Base-by-base conservation (phyloP, 192 early-diverging fungal species). In the Tieghemiomyces parasiticus region DNA sequence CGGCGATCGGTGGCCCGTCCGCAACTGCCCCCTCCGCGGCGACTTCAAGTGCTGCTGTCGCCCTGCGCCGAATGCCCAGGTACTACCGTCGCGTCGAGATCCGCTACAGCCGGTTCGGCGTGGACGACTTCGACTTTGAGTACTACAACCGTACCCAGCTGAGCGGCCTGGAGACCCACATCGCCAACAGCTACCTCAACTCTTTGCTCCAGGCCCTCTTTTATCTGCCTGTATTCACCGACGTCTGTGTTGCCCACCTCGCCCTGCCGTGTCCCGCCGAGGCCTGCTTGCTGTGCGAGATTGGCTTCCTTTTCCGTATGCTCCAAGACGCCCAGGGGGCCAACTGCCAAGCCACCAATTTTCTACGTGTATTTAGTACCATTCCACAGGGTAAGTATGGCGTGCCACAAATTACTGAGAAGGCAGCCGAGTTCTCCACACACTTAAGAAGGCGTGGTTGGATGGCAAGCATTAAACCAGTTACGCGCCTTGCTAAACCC, bases 81-180 rank as follows among this genome's bases (percentile, higher is more conserved):
- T 74, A 77, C 59, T 90, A 91, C 66, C 73, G 77, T 19, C 75
- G 72, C 14, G 84, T 93, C 22, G 88, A 93, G 58, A 93, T 93
- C 66, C 81, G 88, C 56, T 91, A 91, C 71, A 88, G 84, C 67
- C 78, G 85, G 60, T 98, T 98, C 66, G 95, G 95, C 16, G 85
- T 98, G 9, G 93, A 98, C 59, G 95, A 98, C 74, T 98, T 96
- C 75, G 95, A 99, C 67, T 99, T 99, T 79, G 93, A 84, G 71
- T 92, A 88, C 62, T 99, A 93, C 71, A 99, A 99, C 74, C 68
- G 81, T 58, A 95, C 92, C 9, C 64, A 62, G 25, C 89, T 78
- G 61, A 89, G 86, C 60, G 95, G 95, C 3, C 71, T 99, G 30
- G 95, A 99, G 61, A 93, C 91, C 9, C 78, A 94, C 65, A 88